Base-by-base conservation (phyloP, 345 rosid species). In the Kernera saxatilis region DNA sequence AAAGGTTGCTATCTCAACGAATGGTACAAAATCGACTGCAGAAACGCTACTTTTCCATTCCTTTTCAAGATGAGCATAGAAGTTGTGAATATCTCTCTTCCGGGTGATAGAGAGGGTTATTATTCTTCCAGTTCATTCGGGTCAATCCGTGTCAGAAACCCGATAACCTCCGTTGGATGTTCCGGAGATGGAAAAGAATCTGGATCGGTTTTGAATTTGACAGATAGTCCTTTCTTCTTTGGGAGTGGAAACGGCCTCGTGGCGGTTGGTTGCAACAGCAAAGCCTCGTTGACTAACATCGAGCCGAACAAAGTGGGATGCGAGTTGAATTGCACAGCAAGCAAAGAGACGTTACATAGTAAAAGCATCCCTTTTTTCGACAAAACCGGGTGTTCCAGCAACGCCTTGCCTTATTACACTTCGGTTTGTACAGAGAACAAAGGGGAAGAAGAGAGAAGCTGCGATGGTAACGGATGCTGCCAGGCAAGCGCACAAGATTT, bases 391-490 rank as follows among this genome's bases (percentile, higher is more conserved):
- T 30, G 40, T 29, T 53, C 58, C 0, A 52, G 35, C 36, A n/a
- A 52, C 13, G 33, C 21, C 18, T 21, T 64, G 57, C 39, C 56
- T 48, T 64, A 64, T 35, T 5, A 63, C 54, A 39, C 43, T 39
- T 5, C 26, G n/a, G 15, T 50, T 52, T 63, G 69, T 64, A 35
- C 30, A 7, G 5, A 29, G 8, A 48, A 64, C n/a, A 2, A 21
- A 48, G 10, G 26, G 3, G 40, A 30, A 39, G 68, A 5, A 33
- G 70, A 64, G 35, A 33, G 57, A 48, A 35, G 43, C 1, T 84
- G 84, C 55, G 23, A 77, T 12, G 82, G 81, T 2, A 53, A 75
- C 6, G 79, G 84, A 4, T 84, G 84, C 23, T 60, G 66, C 14
- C 22, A 3, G 0, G 65, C 65, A 8, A 23, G 23, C 5, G 6